Conservation (phyloP, 1,139 yeast genomes). For the Lodderomyces jiufengensis region DNA sequence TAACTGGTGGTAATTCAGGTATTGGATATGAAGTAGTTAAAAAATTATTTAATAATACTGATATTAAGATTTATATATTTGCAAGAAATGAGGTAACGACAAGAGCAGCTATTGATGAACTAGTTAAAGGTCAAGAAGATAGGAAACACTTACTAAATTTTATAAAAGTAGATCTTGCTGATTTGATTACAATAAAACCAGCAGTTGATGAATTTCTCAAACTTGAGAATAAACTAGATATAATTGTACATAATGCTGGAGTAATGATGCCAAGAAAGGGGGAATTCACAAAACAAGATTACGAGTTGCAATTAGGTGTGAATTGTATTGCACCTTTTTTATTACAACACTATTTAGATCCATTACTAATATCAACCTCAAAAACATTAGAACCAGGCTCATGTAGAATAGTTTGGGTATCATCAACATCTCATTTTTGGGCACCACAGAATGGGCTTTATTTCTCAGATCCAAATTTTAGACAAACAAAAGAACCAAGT, state of each 20-base stretch:
- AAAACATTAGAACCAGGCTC: conserved; percentile 6
- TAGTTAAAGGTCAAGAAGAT: too few relatives aligned
- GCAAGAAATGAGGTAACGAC: conserved; percentile 16
- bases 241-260: conserved; percentile 53
- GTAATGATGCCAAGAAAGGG: conserved; percentile 40
- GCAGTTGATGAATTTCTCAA: conserved; percentile 31
- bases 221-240: conserved; percentile 27
- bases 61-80: conserved; percentile 26
- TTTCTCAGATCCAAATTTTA: conserved; percentile 32
- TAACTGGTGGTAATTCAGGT: conserved; percentile 22
- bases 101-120: conserved; percentile 22
- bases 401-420: conserved; percentile 44
- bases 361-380: conserved; percentile 34
- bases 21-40: conserved; percentile 29
- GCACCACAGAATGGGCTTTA: conserved; percentile 41
- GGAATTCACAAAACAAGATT: conserved; percentile 14
- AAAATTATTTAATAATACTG: conserved; percentile 30
- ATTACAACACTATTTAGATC: conserved; percentile 42
- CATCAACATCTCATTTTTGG: conserved; percentile 36
- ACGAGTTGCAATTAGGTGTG: conserved; percentile 31
- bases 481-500: conserved; percentile 4
- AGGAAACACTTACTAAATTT: too few relatives aligned
- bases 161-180: conserved; percentile 33
- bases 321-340: conserved; percentile 50
- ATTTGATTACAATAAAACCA: conserved; percentile 40